A percentile compares a stretch with the other conserved stretches of the same genome.
phyloP scores from a whole-genome alignment of 768 basidiomycete species.

The Mycena rebaudengoi region DNA sequence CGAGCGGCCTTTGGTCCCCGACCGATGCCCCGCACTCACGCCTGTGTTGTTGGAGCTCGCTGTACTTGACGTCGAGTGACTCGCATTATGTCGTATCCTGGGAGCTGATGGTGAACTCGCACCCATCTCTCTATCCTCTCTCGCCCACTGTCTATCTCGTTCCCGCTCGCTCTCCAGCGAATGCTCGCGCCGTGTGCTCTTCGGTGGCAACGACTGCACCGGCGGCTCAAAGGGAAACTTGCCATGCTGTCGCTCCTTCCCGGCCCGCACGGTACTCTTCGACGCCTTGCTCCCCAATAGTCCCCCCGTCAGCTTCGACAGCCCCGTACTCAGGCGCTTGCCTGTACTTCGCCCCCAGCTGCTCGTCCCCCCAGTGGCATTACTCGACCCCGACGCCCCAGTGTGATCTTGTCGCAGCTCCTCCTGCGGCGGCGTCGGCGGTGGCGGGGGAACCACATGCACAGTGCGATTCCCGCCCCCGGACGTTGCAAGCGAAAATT shows the following conservation, averaged over 20 bases:
- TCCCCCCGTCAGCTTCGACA: constrained; percentile 53
- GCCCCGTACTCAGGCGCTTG: constrained; percentile 67
- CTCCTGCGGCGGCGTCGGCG: constrained; percentile 32
- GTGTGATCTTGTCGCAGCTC: constrained; percentile 48
- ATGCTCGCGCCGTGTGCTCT: constrained; percentile 14
- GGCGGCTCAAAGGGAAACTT: constrained; percentile 76
- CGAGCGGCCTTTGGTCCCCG: constrained; percentile 70
- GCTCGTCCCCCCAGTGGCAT: constrained; percentile 35
- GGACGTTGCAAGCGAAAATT: too few species aligned
- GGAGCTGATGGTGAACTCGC: constrained; percentile 32
- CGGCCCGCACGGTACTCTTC: constrained; percentile 37
- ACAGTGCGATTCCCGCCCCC: constrained; percentile 22
- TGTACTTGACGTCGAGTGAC: constrained; percentile 24
- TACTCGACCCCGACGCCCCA: constrained; percentile 47
- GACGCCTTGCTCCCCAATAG: constrained; percentile 40
- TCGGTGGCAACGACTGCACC: constrained; percentile 59
- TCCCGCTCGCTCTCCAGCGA: constrained; percentile 20
- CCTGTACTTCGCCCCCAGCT: constrained; percentile 37
- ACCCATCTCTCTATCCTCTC: constrained; percentile 40
- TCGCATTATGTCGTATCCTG: constrained; percentile 14
- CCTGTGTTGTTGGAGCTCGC: constrained; percentile 35
- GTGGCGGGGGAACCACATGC: constrained; percentile 28
- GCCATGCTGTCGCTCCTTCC: constrained; percentile 56
- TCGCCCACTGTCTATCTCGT: constrained; percentile 38
- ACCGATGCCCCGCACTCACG: constrained; percentile 48